Conservation (phyloP, 371 early-diverging fungal genomes). For the Apophysomyces variabilis region DNA sequence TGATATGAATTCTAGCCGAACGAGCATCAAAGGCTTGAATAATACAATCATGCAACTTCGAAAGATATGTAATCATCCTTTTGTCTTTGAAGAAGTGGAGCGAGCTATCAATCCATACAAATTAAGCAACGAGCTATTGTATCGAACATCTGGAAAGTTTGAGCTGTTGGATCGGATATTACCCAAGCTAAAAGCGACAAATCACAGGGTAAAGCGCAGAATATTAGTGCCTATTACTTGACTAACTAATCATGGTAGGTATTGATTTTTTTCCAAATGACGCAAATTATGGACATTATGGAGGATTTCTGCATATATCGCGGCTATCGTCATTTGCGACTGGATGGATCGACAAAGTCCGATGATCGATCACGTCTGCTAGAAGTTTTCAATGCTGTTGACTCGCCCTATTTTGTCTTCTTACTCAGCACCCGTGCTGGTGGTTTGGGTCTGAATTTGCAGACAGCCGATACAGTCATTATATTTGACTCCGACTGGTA, state of each 20-base stretch:
- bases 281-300: conserved; percentile 96
- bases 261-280: conserved; percentile 99
- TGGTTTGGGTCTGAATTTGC: conserved; percentile 99
- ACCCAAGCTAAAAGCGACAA: conserved; percentile 85
- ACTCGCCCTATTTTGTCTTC: conserved; percentile 91
- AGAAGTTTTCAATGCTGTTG: conserved; percentile 81
- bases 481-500: conserved; percentile 99
- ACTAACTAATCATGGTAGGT: conserved; percentile 41
- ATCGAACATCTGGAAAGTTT: conserved; percentile 95
- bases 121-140: conserved; percentile 63
- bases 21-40: conserved; percentile 85
- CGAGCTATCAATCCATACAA: conserved; percentile 71
- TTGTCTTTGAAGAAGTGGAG: conserved; percentile 97
- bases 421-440: conserved; percentile 99
- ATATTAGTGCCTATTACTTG: not conserved
- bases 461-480: conserved; percentile 99
- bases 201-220: conserved; percentile 72
- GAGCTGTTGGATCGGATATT: conserved; percentile 97
- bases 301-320: conserved; percentile 91
- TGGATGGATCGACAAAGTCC: conserved; percentile 96
- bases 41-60: conserved; percentile 99
- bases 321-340: conserved; percentile 82
- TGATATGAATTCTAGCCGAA: conserved; percentile 35
- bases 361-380: conserved; percentile 90
- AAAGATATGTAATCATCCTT: conserved; percentile 99